Conservation (phyloP, 2,329 filamentous ascomycete species). For the Claviceps paspali region DNA sequence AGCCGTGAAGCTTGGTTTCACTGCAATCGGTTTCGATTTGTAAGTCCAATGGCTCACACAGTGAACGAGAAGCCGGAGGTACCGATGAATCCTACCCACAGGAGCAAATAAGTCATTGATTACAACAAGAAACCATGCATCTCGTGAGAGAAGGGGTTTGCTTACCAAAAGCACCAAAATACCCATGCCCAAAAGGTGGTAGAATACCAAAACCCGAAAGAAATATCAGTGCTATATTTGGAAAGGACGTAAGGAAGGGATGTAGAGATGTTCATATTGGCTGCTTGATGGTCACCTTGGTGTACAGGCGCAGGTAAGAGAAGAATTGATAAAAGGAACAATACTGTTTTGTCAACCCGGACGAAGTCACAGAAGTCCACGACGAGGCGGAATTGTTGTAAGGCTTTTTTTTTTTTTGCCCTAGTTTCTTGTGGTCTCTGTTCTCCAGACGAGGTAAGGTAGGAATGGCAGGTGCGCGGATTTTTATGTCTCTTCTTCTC, state of each 20-base stretch:
- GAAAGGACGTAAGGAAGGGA: not conserved
- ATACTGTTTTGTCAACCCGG: not conserved
- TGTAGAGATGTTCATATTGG: not conserved
- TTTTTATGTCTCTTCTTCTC: not conserved
- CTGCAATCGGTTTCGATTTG: slow-evolving; percentile 68
- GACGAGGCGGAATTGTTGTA: not conserved
- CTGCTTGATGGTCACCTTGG: not conserved
- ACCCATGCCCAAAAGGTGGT: slow-evolving; percentile 31
- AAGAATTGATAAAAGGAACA: not conserved
- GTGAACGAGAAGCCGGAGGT: slow-evolving; percentile 73
- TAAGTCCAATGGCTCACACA: slow-evolving; percentile 76
- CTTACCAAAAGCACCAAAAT: slow-evolving; percentile 33
- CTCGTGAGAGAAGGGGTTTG: not conserved
- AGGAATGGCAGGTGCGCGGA: not conserved
- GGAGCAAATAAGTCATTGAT: not conserved
- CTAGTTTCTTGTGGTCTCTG: not conserved
- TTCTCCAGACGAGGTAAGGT: slow-evolving; percentile 1
- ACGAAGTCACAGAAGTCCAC: not conserved
- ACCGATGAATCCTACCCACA: slow-evolving; percentile 60
- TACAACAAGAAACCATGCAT: not conserved
- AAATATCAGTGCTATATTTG: slow-evolving; percentile 5
- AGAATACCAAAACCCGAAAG: slow-evolving; percentile 24
- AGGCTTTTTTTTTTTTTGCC: too few relatives aligned
- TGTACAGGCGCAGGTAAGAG: not conserved
- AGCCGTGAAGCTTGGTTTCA: slow-evolving; percentile 62